Conservation (phyloP, 495 filamentous ascomycete species). For the Chlorociboria aeruginascens region DNA sequence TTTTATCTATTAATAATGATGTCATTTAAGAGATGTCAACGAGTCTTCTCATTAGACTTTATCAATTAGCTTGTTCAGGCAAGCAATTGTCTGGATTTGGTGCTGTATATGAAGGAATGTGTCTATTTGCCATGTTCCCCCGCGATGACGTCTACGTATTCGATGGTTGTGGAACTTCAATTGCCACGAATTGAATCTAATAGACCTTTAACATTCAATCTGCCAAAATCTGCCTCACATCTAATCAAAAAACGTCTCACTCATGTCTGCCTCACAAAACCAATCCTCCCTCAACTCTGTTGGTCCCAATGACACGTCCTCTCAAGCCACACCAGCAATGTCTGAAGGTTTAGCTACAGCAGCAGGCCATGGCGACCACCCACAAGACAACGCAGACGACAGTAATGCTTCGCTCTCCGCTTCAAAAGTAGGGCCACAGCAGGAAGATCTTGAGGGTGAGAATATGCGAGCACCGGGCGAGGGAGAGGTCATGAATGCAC, state of each 20-base stretch:
- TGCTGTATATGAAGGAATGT: too few species aligned
- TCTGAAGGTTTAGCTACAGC: slow-evolving; percentile 17
- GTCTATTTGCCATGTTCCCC: too few species aligned
- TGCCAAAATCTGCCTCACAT: background rate
- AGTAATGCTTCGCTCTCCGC: slow-evolving; percentile 13
- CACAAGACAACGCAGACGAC: slow-evolving; percentile 13
- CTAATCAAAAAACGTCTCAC: background rate
- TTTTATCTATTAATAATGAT: too few species aligned
- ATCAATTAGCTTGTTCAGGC: too few species aligned
- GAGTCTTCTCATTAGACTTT: too few species aligned
- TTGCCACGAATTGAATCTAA: background rate
- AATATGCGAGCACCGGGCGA: slow-evolving; percentile 13
- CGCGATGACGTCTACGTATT: too few species aligned
- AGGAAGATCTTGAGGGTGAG: slow-evolving; percentile 18
- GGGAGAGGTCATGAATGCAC: slow-evolving; percentile 18
- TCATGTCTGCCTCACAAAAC: slow-evolving; percentile 15
- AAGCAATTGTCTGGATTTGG: too few species aligned
- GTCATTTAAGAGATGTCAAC: too few species aligned
- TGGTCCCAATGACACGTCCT: slow-evolving; percentile 6
- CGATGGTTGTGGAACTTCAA: background rate
- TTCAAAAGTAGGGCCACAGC: slow-evolving; percentile 12
- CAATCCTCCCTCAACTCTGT: slow-evolving; percentile 13
- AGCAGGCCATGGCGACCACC: slow-evolving; percentile 16
- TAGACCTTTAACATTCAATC: background rate
- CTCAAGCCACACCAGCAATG: slow-evolving; percentile 8